Evolutionary conservation across 1,284 basidiomycete genomes (phyloP), one percentile per base, ranked within the genome.

Genomic region (Irpex sp.): DNA sequence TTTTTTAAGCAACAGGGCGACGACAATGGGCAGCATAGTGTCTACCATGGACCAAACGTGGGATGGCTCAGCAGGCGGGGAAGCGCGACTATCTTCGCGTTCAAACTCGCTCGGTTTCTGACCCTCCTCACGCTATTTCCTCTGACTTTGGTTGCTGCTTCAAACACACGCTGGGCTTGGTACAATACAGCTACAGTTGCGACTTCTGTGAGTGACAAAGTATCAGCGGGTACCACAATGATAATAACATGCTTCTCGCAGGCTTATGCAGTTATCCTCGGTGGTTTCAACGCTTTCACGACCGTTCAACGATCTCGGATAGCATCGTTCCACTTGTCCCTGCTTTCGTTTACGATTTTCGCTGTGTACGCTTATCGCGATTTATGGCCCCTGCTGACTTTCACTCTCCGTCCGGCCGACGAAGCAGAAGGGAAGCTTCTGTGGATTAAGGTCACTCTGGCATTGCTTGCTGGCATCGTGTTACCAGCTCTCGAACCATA

Each of bases 341-440:
- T 64, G 9, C 53, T 71, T 58, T 46, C 62, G 57, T 39, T 62
- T 35, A 5, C 21, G 47, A 26, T 61, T 1, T 69, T 68, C 67
- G 57, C 33, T 4, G 21, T 71, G 3, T 89, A 84, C 70, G 71
- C 77, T 5, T 88, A 87, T 71, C 81, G 88, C 19, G 86, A 90
- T 71, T 60, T 90, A 11, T 85, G 81, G 73, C 88, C 89, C 4
- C 69, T 88, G 1, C 75, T 80, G 13, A 89, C 85, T 0, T 84
- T 68, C 67, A 69, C 74, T 53, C 69, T 78, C 21, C 53, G 62
- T 7, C 78, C 81, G 0, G 68, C 73, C 7, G 82, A 84, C 63
- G 66, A 70, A 37, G 63, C 69, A 1, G 72, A 74, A 60, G 75
- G 74, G 1, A 31, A 58, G 15, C 8, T 71, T 1, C 63, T 76